These are phyloP conservation scores for Hansenula sp. DNA, from an alignment of 1,139 yeast genomes.

Conservation along the genomic window DNA sequence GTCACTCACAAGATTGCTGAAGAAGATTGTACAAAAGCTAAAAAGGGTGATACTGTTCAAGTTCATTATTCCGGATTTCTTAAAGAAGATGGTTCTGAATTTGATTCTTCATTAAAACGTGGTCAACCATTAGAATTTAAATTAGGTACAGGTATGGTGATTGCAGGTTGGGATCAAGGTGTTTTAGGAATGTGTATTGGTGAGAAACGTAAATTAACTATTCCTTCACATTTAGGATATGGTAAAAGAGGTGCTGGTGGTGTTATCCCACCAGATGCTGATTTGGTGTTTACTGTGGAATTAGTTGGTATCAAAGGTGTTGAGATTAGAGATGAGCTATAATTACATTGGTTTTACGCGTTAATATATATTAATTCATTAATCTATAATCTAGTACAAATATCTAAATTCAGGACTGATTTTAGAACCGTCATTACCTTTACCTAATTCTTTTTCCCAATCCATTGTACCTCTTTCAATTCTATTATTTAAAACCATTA, in stretches of 20 bases:
- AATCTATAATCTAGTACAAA: conserved; percentile 18
- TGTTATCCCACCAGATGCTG: conserved; percentile 69
- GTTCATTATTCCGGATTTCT: conserved; percentile 77
- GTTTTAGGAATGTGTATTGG: conserved; percentile 79
- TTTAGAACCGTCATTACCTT: conserved; percentile 41
- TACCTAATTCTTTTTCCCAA: conserved; percentile 42
- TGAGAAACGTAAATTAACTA: conserved; percentile 71
- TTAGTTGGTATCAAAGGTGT: conserved; percentile 44
- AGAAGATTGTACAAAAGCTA: conserved; percentile 51
- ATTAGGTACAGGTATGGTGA: conserved; percentile 74
- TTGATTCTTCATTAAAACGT: conserved; percentile 70
- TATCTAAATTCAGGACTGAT: conserved; percentile 42
- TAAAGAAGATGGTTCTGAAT: conserved; percentile 56
- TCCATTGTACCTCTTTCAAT: conserved; percentile 44
- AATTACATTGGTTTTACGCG: no score
- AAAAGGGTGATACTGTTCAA: conserved; percentile 57
- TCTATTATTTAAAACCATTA: conserved; percentile 36
- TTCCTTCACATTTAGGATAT: conserved; percentile 75
- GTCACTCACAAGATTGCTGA: conserved; percentile 42
- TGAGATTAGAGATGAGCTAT: conserved; percentile 5
- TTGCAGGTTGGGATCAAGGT: conserved; percentile 88
- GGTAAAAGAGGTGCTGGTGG: conserved; percentile 77
- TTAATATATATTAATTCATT: no score
- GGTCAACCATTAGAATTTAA: conserved; percentile 63
- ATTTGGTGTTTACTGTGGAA: conserved; percentile 56